Conservation (phyloP, 805 yeast genomes). For the Candida sanyiensis region DNA sequence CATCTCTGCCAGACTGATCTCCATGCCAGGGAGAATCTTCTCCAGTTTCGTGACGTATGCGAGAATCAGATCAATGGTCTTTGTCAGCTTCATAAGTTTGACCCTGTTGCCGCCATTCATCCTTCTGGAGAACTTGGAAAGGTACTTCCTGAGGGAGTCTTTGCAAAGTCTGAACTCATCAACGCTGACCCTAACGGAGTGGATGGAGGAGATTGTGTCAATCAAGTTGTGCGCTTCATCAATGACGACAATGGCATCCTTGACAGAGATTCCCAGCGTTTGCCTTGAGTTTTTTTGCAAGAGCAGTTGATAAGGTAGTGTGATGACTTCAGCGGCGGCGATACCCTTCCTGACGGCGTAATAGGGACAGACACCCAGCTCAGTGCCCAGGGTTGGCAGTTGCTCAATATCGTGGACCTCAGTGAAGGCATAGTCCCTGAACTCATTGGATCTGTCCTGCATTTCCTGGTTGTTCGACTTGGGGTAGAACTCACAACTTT, state of each 20-base stretch:
- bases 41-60: conserved; percentile 38
- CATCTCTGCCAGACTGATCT: conserved; percentile 45
- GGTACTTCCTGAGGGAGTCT: conserved; percentile 48
- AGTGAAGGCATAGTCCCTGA: conserved; percentile 44
- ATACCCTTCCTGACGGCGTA: conserved; percentile 61
- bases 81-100: conserved; percentile 56
- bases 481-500: conserved; percentile 38
- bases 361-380: conserved; percentile 68
- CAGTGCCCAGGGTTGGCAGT: conserved; percentile 51
- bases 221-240: conserved; percentile 92
- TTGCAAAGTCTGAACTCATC: conserved; percentile 42
- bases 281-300: conserved; percentile 56
- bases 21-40: conserved; percentile 45
- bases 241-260: conserved; percentile 64
- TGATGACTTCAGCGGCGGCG: conserved; percentile 61
- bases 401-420: conserved; percentile 65
- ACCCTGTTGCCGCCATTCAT: conserved; percentile 69
- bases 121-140: conserved; percentile 52
- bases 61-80: conserved; percentile 46
- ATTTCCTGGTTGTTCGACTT: conserved; percentile 24
- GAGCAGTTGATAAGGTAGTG: conserved; percentile 81
- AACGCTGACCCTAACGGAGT: conserved; percentile 53
- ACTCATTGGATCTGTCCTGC: conserved; percentile 30
- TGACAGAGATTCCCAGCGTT: conserved; percentile 51
- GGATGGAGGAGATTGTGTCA: conserved; percentile 66